phyloP scores from a whole-genome alignment of 176 grass and related monocot species.

The Raddia distichophylla region DNA sequence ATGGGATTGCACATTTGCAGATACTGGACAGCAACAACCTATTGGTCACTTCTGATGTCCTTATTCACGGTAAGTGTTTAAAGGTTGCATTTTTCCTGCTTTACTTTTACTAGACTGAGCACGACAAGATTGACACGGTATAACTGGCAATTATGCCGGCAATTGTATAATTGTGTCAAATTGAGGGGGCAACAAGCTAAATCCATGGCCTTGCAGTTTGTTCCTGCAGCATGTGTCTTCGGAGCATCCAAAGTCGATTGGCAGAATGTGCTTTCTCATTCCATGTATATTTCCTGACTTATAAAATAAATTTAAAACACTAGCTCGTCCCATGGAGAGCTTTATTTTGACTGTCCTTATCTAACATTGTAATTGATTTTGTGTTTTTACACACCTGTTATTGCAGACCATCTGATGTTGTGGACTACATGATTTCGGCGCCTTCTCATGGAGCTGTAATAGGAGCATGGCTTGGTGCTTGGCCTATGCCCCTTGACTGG shows the following conservation, averaged over 20 bases:
- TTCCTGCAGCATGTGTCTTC: slow-evolving; percentile 81
- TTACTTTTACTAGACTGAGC: slow-evolving; percentile 4
- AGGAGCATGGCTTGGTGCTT: slow-evolving; percentile 92
- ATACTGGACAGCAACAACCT: slow-evolving; percentile 66
- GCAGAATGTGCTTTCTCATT: slow-evolving; percentile 69
- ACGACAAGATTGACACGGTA: background rate
- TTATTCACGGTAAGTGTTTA: slow-evolving; percentile 70
- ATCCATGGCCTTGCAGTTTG: slow-evolving; percentile 60
- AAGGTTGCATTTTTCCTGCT: background rate
- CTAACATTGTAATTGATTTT: slow-evolving; percentile 4
- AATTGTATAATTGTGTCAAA: background rate
- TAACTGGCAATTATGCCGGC: background rate
- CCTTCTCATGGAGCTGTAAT: slow-evolving; percentile 84
- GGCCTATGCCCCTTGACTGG: slow-evolving; percentile 99
- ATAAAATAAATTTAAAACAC: background rate
- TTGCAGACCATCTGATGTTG: slow-evolving; percentile 51
- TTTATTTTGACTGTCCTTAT: slow-evolving; percentile 8
- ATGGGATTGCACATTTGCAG: slow-evolving; percentile 42
- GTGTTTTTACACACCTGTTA: slow-evolving; percentile 40
- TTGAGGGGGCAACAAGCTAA: background rate
- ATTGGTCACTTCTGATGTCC: slow-evolving; percentile 91
- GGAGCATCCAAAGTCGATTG: slow-evolving; percentile 77
- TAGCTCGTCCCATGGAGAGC: background rate
- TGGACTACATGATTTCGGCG: slow-evolving; percentile 73
- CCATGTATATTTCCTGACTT: slow-evolving; percentile 59